phyloP scores from a whole-genome alignment of 768 basidiomycete genomes.

The Artomyces pyxidatus region DNA sequence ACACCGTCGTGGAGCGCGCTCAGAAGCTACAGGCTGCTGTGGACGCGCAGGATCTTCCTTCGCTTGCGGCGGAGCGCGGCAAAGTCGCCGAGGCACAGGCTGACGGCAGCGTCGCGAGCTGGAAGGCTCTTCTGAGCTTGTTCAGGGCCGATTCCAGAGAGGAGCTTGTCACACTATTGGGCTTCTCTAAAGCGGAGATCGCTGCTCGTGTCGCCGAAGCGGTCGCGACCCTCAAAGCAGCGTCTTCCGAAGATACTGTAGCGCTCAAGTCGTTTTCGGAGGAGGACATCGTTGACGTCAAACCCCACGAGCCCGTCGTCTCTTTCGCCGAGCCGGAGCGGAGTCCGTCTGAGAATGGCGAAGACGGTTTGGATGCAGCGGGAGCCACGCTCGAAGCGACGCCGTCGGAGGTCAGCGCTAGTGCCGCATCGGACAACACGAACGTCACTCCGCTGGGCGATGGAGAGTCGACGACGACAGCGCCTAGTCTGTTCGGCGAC shows the following conservation, averaged over 20 bases:
- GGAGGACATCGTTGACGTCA: conserved; percentile 31
- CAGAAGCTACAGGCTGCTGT: conserved; percentile 55
- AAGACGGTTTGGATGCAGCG: conserved; percentile 21
- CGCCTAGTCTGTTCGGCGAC: conserved; percentile 82
- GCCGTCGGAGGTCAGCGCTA: conserved; percentile 66
- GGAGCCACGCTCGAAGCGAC: conserved; percentile 45
- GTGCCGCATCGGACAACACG: conserved; percentile 55
- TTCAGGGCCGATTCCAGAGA: conserved; percentile 87
- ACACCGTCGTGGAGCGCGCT: conserved; percentile 65
- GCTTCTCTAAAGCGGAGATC: conserved; percentile 87
- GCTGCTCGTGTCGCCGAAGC: conserved; percentile 74
- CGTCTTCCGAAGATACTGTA: conserved; percentile 24
- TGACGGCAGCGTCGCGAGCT: conserved; percentile 43
- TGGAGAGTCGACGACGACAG: conserved; percentile 78
- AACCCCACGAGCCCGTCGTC: conserved; percentile 65
- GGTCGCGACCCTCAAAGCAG: conserved; percentile 59
- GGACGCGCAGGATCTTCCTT: conserved; percentile 46
- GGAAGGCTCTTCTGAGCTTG: conserved; percentile 84
- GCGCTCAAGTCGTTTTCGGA: conserved; percentile 19
- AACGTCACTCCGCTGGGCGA: conserved; percentile 49
- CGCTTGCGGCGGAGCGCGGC: conserved; percentile 52
- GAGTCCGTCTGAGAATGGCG: conserved; percentile 31
- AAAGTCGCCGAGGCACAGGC: conserved; percentile 19
- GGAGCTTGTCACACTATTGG: conserved; percentile 83
- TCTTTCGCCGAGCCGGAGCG: conserved; percentile 78